Conservation (phyloP, 768 basidiomycete genomes). For the Hydnomerulius pinastri region DNA sequence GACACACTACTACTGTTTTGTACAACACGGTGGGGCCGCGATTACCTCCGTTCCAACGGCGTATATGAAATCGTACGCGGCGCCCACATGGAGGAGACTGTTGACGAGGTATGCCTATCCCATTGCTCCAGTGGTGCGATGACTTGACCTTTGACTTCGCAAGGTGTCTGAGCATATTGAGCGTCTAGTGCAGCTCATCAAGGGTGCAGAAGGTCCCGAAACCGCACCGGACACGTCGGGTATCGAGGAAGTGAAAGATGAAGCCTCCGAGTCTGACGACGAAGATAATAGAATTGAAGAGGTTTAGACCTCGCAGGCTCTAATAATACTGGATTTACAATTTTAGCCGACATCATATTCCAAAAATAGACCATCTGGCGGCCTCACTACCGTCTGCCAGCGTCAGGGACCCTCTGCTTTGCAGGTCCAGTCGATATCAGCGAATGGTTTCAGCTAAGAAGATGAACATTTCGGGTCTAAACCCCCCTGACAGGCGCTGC, state of each 20-base stretch:
- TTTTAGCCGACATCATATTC: background rate
- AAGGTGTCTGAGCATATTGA: slow-evolving; percentile 89
- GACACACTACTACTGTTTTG: slow-evolving; percentile 89
- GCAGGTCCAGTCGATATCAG: background rate
- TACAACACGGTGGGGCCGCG: slow-evolving; percentile 86
- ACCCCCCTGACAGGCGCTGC: background rate
- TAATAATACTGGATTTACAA: slow-evolving; percentile 8
- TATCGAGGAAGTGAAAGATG: slow-evolving; percentile 19
- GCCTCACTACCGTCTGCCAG: background rate
- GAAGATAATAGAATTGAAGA: slow-evolving; percentile 79
- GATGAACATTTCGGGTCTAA: background rate
- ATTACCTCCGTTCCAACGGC: slow-evolving; percentile 75
- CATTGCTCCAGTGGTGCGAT: background rate
- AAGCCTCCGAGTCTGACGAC: slow-evolving; percentile 50
- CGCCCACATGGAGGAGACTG: slow-evolving; percentile 75
- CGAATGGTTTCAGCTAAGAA: too few species aligned
- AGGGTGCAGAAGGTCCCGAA: slow-evolving; percentile 69
- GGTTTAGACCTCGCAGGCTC: slow-evolving; percentile 45
- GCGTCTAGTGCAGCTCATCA: slow-evolving; percentile 82
- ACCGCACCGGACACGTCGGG: slow-evolving; percentile 34
- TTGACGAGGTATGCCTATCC: slow-evolving; percentile 61
- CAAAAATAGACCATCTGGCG: background rate
- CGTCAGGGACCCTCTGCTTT: background rate
- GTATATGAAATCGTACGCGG: slow-evolving; percentile 85
- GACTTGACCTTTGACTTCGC: background rate